Evolutionary conservation across 345 rosid species (phyloP), one percentile per base, ranked within the genome.

Genomic region (Conringia planisiliqua): DNA sequence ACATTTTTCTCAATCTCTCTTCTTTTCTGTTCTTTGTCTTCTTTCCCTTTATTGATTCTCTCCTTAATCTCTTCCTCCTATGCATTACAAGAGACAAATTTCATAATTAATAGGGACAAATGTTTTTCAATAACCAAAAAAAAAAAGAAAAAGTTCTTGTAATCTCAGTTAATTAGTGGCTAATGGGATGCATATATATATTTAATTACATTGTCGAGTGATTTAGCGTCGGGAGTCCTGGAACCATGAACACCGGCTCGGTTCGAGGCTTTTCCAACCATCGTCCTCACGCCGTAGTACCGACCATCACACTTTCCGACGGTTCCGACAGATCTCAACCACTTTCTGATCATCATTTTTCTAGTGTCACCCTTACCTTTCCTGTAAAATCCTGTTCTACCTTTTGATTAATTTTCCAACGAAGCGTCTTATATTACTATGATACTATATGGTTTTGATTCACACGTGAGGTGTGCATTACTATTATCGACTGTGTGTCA

Each of bases 171-270:
- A 56, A 30, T n/a, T 22, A 14, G 27, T 29, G 1, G 51, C 11
- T 43, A 4, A 60, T 2, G 7, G 1, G 44, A 26, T 36, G 40
- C 3, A 18, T 43, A 38, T 36, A 18, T 17, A 10, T 16, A 63
- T 11, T 64, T n/a, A 22, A 22, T 47, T 77, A 77, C 80, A 71
- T 65, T 71, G 36, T 65, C 57, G 65, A 77, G 76, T 77, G 39
- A 5, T 71, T 71, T 77, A 29, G 80, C 40, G 24, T 65, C 26
- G 20, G 76, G 72, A 40, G 56, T 39, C n/a, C 55, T 47, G 0
- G 77, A 65, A 71, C 80, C 81, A 58, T 71, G 73, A 71, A 71
- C 81, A 65, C 81, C 68, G 1, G 81, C 56, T 77, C 81, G 72
- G 56, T 77, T 42, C 3, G 77, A 71, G 7, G 77, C 68, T 77